These are phyloP conservation scores for Plasmodium inui DNA, from an alignment of 169 alveolate species.

Conservation along the genomic window DNA sequence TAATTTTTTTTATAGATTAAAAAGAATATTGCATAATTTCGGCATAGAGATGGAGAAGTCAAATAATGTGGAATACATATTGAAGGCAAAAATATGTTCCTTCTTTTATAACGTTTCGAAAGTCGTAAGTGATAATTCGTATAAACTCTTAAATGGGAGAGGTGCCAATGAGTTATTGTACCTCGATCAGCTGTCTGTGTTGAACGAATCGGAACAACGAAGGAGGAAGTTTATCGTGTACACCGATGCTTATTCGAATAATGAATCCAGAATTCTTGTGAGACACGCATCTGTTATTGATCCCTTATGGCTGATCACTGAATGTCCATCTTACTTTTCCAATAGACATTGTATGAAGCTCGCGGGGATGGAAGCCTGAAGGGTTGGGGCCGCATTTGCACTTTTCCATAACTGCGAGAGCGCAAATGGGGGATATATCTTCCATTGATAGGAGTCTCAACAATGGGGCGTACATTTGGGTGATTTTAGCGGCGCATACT, in stretches of 20 bases:
- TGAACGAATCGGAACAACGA: conserved; percentile 26
- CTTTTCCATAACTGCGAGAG: background rate
- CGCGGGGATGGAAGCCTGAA: conserved; percentile 4
- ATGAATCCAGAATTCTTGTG: conserved; percentile 44
- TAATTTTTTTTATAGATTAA: conserved; percentile 35
- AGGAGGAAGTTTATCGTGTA: conserved; percentile 71
- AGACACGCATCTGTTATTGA: conserved; percentile 48
- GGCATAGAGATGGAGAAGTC: conserved; percentile 55
- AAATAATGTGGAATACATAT: conserved; percentile 33
- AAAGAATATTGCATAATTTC: conserved; percentile 31
- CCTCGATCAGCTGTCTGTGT: conserved; percentile 44
- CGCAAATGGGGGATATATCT: background rate
- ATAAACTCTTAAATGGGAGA: conserved; percentile 35
- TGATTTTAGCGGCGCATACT: background rate
- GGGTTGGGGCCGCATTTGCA: background rate
- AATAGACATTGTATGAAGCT: conserved; percentile 14
- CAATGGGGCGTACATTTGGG: background rate
- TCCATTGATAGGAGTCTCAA: background rate
- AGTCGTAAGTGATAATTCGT: conserved; percentile 35
- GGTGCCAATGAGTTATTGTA: conserved; percentile 1
- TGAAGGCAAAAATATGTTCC: conserved; percentile 59
- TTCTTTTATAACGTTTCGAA: conserved; percentile 69
- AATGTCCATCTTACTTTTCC: conserved; percentile 44
- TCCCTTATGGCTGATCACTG: conserved; percentile 24
- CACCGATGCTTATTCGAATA: conserved; percentile 64